phyloP scores from a whole-genome alignment of 345 rosid genomes.

The Populus alba region DNA sequence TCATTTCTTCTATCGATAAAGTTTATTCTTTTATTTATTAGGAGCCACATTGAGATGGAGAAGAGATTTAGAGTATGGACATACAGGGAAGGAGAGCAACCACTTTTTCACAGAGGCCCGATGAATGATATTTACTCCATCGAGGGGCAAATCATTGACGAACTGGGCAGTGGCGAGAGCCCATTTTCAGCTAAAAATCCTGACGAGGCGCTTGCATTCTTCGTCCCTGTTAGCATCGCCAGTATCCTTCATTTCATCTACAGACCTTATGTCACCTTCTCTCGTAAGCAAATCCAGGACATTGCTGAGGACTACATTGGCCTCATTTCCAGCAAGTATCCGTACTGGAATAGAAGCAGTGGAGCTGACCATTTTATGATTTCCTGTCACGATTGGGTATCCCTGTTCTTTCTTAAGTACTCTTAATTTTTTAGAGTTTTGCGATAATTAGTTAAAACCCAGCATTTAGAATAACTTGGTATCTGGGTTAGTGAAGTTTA shows the following conservation, averaged over 20 bases:
- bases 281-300: conserved; percentile 17
- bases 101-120: conserved; percentile 30
- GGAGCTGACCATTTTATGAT: conserved; percentile 66
- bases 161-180: conserved; percentile 32
- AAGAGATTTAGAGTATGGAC: conserved; percentile 52
- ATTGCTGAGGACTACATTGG: conserved; percentile 39
- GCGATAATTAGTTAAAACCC: no score
- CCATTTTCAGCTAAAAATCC: conserved; percentile 40
- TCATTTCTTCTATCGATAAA: no score
- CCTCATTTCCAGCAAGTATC: conserved; percentile 40
- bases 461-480: no score
- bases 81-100: conserved; percentile 48
- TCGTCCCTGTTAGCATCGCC: conserved; percentile 45
- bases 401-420: not conserved
- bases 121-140: conserved; percentile 36
- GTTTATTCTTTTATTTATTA: not conserved
- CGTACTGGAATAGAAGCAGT: conserved; percentile 55
- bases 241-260: conserved; percentile 29
- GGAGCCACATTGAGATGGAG: conserved; percentile 56
- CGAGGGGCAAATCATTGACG: conserved; percentile 56
- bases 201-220: conserved; percentile 44
- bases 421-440: no score
- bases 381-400: conserved; percentile 69
- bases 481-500: no score
- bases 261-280: conserved; percentile 13